phyloP scores from a whole-genome alignment of 2,329 filamentous ascomycete species.

The Mycosphaerella arachidis region DNA sequence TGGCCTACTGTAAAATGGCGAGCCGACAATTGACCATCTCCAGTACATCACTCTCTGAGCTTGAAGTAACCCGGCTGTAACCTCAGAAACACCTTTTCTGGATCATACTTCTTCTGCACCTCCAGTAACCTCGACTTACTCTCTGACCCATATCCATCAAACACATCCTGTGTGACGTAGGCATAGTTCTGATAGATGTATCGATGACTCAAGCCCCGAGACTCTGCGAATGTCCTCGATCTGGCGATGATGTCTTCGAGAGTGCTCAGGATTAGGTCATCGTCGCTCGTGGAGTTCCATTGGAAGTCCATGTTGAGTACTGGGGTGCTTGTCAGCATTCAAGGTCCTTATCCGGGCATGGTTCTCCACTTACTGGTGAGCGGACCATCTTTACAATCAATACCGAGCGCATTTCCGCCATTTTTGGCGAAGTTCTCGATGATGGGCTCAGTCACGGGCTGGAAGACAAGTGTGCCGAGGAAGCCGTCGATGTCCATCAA shows the following conservation, averaged over 20 bases:
- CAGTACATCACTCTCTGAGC: not conserved
- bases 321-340: not conserved
- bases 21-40: not conserved
- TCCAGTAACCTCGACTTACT: conserved; percentile 2
- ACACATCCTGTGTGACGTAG: conserved; percentile 8
- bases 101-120: conserved; percentile 10
- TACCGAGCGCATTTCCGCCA: conserved; percentile 15
- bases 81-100: not conserved
- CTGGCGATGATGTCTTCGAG: conserved; percentile 8
- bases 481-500: conserved; percentile 6
- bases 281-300: conserved; percentile 20
- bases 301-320: conserved; percentile 10
- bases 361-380: conserved; percentile 10
- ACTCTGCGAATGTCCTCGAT: not conserved
- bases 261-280: conserved; percentile 14
- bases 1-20: not conserved
- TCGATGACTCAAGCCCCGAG: conserved; percentile 3
- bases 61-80: conserved; percentile 13
- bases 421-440: conserved; percentile 13
- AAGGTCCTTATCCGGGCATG: not conserved
- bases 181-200: conserved; percentile 14
- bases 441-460: conserved; percentile 11
- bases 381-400: conserved; percentile 8
- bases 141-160: conserved; percentile 8
- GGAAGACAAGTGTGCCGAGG: conserved; percentile 6